Conservation (phyloP, 2,329 filamentous ascomycete species). For the Dothistroma septosporum region DNA sequence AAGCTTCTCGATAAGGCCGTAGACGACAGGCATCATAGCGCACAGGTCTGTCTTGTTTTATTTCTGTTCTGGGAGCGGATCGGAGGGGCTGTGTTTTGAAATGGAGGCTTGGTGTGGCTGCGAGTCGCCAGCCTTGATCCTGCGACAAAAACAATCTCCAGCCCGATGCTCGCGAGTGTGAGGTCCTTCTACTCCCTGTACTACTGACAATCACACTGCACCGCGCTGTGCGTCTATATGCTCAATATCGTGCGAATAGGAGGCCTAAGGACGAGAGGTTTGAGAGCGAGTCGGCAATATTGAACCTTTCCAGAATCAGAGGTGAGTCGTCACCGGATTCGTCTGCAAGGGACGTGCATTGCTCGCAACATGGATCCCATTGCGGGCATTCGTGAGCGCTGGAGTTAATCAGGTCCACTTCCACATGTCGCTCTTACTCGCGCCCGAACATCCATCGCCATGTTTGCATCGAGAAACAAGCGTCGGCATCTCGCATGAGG, state of each 20-base stretch:
- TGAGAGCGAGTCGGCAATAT: background rate
- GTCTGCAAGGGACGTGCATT: background rate
- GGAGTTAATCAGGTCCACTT: background rate
- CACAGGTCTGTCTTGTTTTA: background rate
- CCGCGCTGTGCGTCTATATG: background rate
- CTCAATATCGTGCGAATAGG: background rate
- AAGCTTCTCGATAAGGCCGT: background rate
- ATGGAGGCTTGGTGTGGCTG: background rate
- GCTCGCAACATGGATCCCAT: background rate
- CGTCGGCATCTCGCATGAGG: background rate
- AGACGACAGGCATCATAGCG: constrained; percentile 1
- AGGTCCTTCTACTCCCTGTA: background rate
- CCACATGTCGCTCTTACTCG: background rate
- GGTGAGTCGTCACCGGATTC: constrained; percentile 1
- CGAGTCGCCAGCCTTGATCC: background rate
- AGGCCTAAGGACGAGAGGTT: background rate
- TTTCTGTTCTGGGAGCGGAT: background rate
- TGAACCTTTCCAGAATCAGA: background rate
- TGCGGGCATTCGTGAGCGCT: background rate
- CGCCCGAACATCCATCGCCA: background rate
- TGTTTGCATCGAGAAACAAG: background rate
- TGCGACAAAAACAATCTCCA: background rate
- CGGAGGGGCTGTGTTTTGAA: constrained; percentile 1
- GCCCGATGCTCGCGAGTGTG: background rate
- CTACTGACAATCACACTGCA: background rate